Conservation (phyloP, 768 basidiomycete genomes). For the Boletus patriciae region DNA sequence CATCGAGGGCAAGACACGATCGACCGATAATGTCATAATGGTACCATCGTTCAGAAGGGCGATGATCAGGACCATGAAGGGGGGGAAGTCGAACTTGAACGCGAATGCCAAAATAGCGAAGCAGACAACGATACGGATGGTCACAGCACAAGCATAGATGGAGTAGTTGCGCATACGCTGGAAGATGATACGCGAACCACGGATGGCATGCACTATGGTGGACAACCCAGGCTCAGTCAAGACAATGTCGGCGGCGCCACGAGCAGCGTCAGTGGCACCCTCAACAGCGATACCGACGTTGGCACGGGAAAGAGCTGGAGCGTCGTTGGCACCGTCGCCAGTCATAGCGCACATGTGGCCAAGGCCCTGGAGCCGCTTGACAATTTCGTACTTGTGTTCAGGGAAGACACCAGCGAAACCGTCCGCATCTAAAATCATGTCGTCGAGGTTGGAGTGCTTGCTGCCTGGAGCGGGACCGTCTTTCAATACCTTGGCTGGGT, state of each 20-base stretch:
- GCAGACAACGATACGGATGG: constrained; percentile 98
- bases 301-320: constrained; percentile 95
- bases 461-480: constrained; percentile 88
- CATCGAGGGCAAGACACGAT: constrained; percentile 91
- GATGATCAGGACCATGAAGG: constrained; percentile 99
- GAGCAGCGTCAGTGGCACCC: constrained; percentile 98
- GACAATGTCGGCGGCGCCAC: constrained; percentile 98
- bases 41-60: constrained; percentile 97
- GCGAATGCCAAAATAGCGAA: constrained; percentile 94
- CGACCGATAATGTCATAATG: constrained; percentile 97
- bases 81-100: constrained; percentile 98
- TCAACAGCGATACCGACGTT: constrained; percentile 99
- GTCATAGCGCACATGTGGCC: constrained; percentile 98
- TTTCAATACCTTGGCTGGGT: constrained; percentile 98
- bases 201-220: constrained; percentile 98
- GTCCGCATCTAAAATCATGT: constrained; percentile 99
- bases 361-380: constrained; percentile 95
- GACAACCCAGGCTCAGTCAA: constrained; percentile 98
- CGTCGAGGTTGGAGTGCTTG: constrained; percentile 83
- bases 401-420: constrained; percentile 99
- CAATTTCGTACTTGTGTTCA: constrained; percentile 99
- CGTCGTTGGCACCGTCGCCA: constrained; percentile 99
- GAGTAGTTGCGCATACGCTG: constrained; percentile 99
- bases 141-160: constrained; percentile 94
- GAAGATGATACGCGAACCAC: constrained; percentile 98